Percentiles rank a stretch among this genome's conserved stretches.
These are phyloP conservation scores for Botryosphaeria dothidea DNA, from an alignment of 2,329 filamentous ascomycete species.

Conservation along the genomic window DNA sequence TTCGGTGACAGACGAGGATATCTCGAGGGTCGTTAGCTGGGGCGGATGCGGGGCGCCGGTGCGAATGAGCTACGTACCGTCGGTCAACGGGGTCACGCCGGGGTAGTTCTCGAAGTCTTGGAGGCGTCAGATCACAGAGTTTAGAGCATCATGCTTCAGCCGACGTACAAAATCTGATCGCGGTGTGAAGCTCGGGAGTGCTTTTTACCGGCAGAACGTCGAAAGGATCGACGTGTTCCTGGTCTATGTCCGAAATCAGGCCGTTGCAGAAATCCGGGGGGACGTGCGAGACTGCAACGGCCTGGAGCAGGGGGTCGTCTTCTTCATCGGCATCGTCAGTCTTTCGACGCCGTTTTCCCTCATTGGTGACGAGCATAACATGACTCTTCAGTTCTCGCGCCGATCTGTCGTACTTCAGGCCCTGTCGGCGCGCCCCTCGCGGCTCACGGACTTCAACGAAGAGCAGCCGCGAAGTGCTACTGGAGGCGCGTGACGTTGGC, in stretches of 20 bases:
- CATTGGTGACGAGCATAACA: background rate
- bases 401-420: background rate
- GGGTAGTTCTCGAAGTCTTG: background rate
- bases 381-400: conserved; percentile 1
- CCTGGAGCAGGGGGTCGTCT: background rate
- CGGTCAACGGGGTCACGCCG: background rate
- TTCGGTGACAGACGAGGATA: background rate
- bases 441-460: background rate
- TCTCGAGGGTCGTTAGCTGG: background rate
- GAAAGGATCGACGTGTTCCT: background rate
- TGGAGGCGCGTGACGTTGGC: too few species aligned
- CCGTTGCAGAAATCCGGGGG: background rate
- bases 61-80: background rate
- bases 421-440: background rate
- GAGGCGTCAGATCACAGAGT: background rate
- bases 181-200: background rate
- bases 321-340: background rate
- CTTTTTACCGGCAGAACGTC: background rate
- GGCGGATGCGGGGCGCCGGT: too few species aligned
- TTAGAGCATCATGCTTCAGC: too few species aligned
- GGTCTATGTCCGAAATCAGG: background rate
- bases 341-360: background rate
- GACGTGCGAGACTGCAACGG: background rate
- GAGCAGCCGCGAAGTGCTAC: background rate
- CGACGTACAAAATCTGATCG: background rate